Base-by-base conservation (phyloP, 2,329 filamentous ascomycete species). In the Cladobotryum mycophilum region DNA sequence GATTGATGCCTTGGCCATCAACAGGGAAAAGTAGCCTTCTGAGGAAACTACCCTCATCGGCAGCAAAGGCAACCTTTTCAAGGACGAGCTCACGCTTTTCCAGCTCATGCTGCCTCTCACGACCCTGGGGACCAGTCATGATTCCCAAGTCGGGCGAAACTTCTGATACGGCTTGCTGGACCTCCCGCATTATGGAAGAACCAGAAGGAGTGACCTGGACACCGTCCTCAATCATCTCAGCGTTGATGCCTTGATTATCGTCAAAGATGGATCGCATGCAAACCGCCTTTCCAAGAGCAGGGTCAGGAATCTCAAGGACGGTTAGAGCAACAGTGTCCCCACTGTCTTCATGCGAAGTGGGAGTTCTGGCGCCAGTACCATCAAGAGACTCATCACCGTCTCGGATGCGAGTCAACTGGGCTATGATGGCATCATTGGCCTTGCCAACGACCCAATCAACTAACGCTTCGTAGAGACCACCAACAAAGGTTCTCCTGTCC, bases 211-310 rank as follows among this genome's bases (percentile, higher is more conserved):
- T 71, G 2, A 95, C 79, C n/a, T 88, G 80, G 1, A 99, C 80
- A 9, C 93, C 93, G 58, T 99, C 93, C 55, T 92, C 86, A 62
- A 92, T 95, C 91, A 99, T 97, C 72, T 99, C 93, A 0, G 86
- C 80, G 60, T 97, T 97, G 71, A 99, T 96, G 47, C 93, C 93
- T 17, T 85, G 75, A n/a, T 76, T 81, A 60, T 97, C 93, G 58
- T 99, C 92, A 60, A 99, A 99, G 35, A 97, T 82, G 13, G 88
- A 89, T 37, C 89, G 87, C 72, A 99, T 82, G 12, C 88, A 83
- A n/a, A 95, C 70, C 0, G 92, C 93, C 68, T 93, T 96, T 52
- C 88, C 90, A 1, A 99, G 75, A 1, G 80, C 77, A 30, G 88
- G 84, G 55, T 85, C 81, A 0, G 93, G 89, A 8, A 97, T 78